Evolutionary conservation across 768 basidiomycete genomes (phyloP), one percentile per base, ranked within the genome.

Genomic region (Tylopilus sp.): DNA sequence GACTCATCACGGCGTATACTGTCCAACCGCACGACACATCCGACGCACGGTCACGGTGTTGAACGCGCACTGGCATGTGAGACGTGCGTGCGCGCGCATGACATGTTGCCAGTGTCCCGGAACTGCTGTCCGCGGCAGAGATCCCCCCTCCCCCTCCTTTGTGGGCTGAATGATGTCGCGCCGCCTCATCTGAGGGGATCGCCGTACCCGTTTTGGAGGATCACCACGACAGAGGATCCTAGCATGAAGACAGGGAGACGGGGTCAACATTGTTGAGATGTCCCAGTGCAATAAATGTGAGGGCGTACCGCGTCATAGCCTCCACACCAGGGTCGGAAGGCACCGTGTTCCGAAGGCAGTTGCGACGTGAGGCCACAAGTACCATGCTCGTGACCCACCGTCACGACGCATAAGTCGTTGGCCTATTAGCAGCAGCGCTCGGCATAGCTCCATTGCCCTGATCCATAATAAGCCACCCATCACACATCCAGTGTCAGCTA

Each of bases 401-500:
- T 10, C 3, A 31, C 30, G n/a, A n/a, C n/a, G n/a, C 30, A 31
- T 11, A 13, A 33, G 31, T 33, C 28, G 28, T 10, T 10, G 6
- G 7, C 28, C 28, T 17, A 35, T 35, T 17, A 17, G 13, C n/a
- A n/a, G n/a, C n/a, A n/a, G 4, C 33, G 5, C 15, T 17, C 33
- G 33, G 33, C 17, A 36, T 1, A 18, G n/a, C 17, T 13, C n/a
- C 25, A 25, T 7, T 17, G n/a, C 28, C n/a, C n/a, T n/a, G n/a
- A n/a, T n/a, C n/a, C 46, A 40, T 35, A 13, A 18, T 8, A 20
- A 22, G 51, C 42, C 52, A 53, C 48, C 28, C 41, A 47, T 55
- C 53, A 55, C 18, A 44, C 33, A 26, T 36, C 23, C 25, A 21
- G 42, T 40, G 42, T 18, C 31, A 17, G 38, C 9, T 21, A 5